Percentiles rank a stretch among this genome's conserved stretches.
Evolutionary conservation across 345 rosid genomes (phyloP).

Genomic region (Gossypium sturtianum): DNA sequence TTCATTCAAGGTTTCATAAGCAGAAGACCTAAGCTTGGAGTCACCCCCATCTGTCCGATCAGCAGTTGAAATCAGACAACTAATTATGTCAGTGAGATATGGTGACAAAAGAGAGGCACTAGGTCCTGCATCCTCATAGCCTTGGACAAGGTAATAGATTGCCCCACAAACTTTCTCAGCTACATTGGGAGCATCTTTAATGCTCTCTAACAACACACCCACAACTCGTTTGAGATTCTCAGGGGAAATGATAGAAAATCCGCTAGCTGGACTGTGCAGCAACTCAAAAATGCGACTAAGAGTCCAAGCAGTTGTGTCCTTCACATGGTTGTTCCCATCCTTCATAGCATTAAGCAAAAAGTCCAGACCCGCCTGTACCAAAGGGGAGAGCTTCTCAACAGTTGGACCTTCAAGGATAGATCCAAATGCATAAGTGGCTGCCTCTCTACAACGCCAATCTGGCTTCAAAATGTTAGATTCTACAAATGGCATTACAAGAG

Average conservation of each 20-base stretch:
- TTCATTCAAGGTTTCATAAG: slow-evolving; percentile 90
- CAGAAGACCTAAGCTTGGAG: slow-evolving; percentile 73
- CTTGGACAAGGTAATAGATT: slow-evolving; percentile 87
- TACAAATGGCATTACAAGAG: slow-evolving; percentile 91
- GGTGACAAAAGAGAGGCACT: slow-evolving; percentile 67
- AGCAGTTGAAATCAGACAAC: slow-evolving; percentile 57
- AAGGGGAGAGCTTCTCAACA: slow-evolving; percentile 63
- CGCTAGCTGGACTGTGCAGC: slow-evolving; percentile 66
- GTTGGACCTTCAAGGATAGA: slow-evolving; percentile 91
- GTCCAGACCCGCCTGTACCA: slow-evolving; percentile 69
- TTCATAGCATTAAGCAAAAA: slow-evolving; percentile 75
- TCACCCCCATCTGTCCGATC: slow-evolving; percentile 67
- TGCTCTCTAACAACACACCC: slow-evolving; percentile 60
- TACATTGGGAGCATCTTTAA: slow-evolving; percentile 74
- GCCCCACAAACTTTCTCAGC: slow-evolving; percentile 96
- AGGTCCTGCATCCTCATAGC: slow-evolving; percentile 73
- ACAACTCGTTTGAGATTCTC: slow-evolving; percentile 62
- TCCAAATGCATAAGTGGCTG: slow-evolving; percentile 94
- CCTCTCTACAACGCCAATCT: slow-evolving; percentile 87
- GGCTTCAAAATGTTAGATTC: slow-evolving; percentile 63
- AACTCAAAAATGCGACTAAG: slow-evolving; percentile 87
- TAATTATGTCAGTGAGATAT: slow-evolving; percentile 54
- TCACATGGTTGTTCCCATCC: slow-evolving; percentile 86
- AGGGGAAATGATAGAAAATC: slow-evolving; percentile 58
- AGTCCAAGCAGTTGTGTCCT: slow-evolving; percentile 96